These are phyloP conservation scores for Thielaviopsis ethacetica DNA, from an alignment of 2,329 filamentous ascomycete genomes.

Conservation along the genomic window DNA sequence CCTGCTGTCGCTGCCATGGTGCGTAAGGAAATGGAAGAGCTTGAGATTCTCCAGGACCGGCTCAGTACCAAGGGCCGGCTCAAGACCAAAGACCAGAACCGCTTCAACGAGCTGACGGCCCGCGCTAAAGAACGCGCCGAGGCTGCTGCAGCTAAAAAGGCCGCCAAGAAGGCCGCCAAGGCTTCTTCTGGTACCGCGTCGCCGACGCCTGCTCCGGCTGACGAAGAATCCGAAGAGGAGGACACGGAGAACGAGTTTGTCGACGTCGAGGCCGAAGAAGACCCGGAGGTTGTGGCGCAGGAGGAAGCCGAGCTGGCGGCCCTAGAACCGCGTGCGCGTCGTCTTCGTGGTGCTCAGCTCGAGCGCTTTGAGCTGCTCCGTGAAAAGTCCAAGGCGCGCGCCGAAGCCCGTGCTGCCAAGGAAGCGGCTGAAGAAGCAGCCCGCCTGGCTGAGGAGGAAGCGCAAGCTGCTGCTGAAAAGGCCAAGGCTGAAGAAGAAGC, in stretches of 20 bases:
- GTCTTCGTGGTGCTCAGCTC: neutral
- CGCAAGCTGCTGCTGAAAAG: constrained; percentile 13
- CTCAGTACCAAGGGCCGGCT: constrained; percentile 5
- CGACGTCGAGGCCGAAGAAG: constrained; percentile 9
- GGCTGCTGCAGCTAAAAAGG: constrained; percentile 17
- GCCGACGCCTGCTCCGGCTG: neutral
- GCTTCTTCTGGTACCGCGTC: constrained; percentile 17
- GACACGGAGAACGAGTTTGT: constrained; percentile 1
- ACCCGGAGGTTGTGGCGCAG: constrained; percentile 15
- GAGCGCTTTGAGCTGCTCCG: constrained; percentile 3
- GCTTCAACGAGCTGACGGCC: constrained; percentile 8
- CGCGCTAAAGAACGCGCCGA: constrained; percentile 1
- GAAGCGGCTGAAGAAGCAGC: constrained; percentile 20
- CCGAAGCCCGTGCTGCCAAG: constrained; percentile 16
- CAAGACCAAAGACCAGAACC: neutral
- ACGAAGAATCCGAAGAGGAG: neutral
- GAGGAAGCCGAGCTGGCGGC: constrained; percentile 22
- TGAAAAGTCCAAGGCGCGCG: constrained; percentile 2
- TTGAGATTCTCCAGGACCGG: constrained; percentile 4
- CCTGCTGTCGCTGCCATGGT: neutral
- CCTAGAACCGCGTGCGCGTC: constrained; percentile 17
- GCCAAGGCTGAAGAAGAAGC: neutral
- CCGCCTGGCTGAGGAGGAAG: constrained; percentile 19
- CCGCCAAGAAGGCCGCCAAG: constrained; percentile 23
- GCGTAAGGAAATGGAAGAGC: constrained; percentile 3